Percentiles rank a stretch among this genome's conserved stretches.
Conservation (phyloP, 1,139 yeast genomes). For the Yamadazyma diospyri region DNA sequence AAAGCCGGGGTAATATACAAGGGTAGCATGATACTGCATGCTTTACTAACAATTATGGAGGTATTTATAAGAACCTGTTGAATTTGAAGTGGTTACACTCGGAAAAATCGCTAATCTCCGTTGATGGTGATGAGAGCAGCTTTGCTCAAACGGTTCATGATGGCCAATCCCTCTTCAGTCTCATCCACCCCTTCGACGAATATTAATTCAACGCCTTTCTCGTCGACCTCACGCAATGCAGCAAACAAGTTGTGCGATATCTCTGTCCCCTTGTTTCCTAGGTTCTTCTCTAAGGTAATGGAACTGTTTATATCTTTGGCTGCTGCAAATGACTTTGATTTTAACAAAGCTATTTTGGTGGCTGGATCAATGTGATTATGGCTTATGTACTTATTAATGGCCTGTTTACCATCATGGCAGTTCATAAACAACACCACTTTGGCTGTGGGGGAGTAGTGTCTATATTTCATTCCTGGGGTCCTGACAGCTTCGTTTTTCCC, state of each 20-base stretch:
- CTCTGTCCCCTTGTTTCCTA: conserved; percentile 59
- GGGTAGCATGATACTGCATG: too few species aligned
- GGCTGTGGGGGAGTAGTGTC: conserved; percentile 91
- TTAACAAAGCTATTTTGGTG: conserved; percentile 46
- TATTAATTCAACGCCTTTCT: conserved; percentile 55
- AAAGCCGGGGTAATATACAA: too few species aligned
- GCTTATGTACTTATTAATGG: conserved; percentile 24
- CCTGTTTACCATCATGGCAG: conserved; percentile 42
- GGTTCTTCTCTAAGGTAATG: conserved; percentile 35
- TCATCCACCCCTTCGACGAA: conserved; percentile 74
- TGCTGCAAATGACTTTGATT: conserved; percentile 31
- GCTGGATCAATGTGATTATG: conserved; percentile 14
- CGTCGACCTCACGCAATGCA: conserved; percentile 69
- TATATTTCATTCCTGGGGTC: conserved; percentile 97
- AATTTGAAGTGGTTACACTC: too few species aligned
- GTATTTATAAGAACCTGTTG: too few species aligned
- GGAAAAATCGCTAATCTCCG: conserved; percentile 1
- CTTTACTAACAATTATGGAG: too few species aligned
- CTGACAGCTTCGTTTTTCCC: conserved; percentile 67
- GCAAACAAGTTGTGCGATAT: conserved; percentile 76
- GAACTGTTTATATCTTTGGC: conserved; percentile 19
- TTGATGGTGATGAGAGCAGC: conserved; percentile 52
- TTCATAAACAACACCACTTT: conserved; percentile 67
- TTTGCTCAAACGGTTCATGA: conserved; percentile 85
- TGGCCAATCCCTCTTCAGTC: conserved; percentile 79